phyloP scores from a whole-genome alignment of 2,329 filamentous ascomycete genomes.

The Botrytis hyacinthi region DNA sequence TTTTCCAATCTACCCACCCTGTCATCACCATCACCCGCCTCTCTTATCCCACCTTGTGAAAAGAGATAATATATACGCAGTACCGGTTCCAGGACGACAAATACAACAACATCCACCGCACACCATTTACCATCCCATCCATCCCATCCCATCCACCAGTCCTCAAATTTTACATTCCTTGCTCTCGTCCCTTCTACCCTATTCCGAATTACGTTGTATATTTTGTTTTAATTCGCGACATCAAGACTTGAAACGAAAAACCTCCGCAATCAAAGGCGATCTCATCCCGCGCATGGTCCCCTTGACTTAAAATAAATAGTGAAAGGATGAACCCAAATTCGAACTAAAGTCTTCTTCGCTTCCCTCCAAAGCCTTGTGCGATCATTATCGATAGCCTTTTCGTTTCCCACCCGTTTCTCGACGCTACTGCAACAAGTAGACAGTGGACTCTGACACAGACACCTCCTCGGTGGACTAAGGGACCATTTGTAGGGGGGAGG shows the following conservation, averaged over 20 bases:
- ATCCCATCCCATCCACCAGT: not conserved
- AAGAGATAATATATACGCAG: not conserved
- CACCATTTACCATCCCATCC: not conserved
- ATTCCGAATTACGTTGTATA: not conserved
- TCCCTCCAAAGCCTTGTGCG: not conserved
- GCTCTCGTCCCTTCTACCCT: not conserved
- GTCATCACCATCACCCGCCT: not conserved
- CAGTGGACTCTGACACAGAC: not conserved
- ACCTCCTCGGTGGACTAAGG: not conserved
- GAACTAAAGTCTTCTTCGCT: slow-evolving; percentile 1
- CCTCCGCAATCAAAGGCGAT: slow-evolving; percentile 7
- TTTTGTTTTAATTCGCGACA: not conserved
- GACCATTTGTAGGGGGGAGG: slow-evolving; percentile 6
- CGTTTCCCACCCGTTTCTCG: slow-evolving; percentile 12
- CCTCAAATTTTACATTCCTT: slow-evolving; percentile 20
- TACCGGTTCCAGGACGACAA: not conserved
- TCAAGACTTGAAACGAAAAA: slow-evolving; percentile 15
- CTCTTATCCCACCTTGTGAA: not conserved
- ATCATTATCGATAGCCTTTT: not conserved
- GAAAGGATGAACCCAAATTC: slow-evolving; percentile 12
- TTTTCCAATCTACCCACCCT: not conserved
- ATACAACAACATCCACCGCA: not conserved
- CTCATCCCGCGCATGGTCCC: slow-evolving; percentile 2
- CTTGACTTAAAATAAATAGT: slow-evolving; percentile 13
- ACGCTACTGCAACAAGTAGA: slow-evolving; percentile 11